Evolutionary conservation across 768 basidiomycete genomes (phyloP), one percentile per base, ranked within the genome.

Genomic region (Infundibulicybe gibba): DNA sequence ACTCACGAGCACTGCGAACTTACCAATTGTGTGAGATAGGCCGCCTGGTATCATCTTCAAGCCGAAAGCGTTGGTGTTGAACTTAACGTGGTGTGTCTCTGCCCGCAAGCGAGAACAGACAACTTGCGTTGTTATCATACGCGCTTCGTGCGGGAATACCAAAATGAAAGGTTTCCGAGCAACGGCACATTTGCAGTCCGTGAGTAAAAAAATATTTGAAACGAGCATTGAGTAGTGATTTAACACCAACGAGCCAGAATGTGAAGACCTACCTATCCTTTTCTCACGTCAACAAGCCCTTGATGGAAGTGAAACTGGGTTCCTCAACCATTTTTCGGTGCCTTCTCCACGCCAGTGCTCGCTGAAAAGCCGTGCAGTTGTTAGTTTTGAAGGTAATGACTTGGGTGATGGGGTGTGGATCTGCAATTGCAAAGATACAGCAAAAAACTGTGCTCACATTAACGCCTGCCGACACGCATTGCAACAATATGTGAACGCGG

Each of bases 381-480:
- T 53, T 5, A 13, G 41, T 9, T 35, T 50, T 40, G 6, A 14
- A 16, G 51, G 51, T n/a, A 21, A 40, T 9, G 40, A 53, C 34
- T 11, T 12, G 6, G 51, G 51, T 8, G 17, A 13, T 6, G 51
- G 51, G 25, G 6, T 34, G 9, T 53, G 51, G 51, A 32, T 14
- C n/a, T 53, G 51, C 33, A 14, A n/a, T n/a, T n/a, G n/a, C n/a
- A 53, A 45, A 25, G 49, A 53, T 40, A 37, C 35, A 10, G 39
- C 30, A 9, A 19, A 9, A n/a, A 35, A 17, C 34, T 53, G 51
- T 43, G 39, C 10, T 8, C 51, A 53, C 40, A 40, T 53, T 37
- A 50, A 19, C n/a, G 38, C 10, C 8, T 49, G 49, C 6, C 49
- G 44, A 9, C 43, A 53, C 32, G 5, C 21, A 5, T 40, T 53